Evolutionary conservation across 805 yeast genomes (phyloP).

Genomic region (Candida berthetii): DNA sequence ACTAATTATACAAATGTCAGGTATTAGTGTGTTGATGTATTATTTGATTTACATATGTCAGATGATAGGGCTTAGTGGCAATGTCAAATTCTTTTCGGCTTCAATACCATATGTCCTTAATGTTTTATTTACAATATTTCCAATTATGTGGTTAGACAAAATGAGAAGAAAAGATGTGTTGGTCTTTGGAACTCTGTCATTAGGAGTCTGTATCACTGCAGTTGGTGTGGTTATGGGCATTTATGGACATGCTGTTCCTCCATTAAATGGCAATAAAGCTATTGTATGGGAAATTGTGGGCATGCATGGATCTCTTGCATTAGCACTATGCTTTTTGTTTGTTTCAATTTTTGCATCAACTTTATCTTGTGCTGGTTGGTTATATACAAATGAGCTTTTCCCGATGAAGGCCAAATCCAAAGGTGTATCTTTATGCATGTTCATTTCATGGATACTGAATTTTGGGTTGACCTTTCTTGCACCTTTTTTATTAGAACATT

Average conservation of each 20-base stretch:
- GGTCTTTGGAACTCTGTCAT: constrained; percentile 33
- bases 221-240: constrained; percentile 30
- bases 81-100: constrained; percentile 25
- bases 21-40: constrained; percentile 36
- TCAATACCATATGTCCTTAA: constrained; percentile 34
- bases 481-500: constrained; percentile 29
- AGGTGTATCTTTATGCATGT: constrained; percentile 40
- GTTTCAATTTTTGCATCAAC: constrained; percentile 42
- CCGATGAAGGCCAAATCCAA: constrained; percentile 38
- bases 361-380: constrained; percentile 40
- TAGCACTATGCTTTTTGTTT: constrained; percentile 38
- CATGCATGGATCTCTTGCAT: constrained; percentile 32
- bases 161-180: constrained; percentile 41
- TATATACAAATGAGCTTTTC: constrained; percentile 44
- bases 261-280: constrained; percentile 25
- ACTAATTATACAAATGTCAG: constrained; percentile 36
- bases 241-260: constrained; percentile 26
- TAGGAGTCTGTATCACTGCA: constrained; percentile 27
- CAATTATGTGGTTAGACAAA: constrained; percentile 35
- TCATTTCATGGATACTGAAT: constrained; percentile 37
- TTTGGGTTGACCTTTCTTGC: constrained; percentile 30
- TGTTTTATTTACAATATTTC: constrained; percentile 35
- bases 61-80: constrained; percentile 36
- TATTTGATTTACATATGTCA: constrained; percentile 41
- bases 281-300: constrained; percentile 29